phyloP scores from a whole-genome alignment of 2,329 filamentous ascomycete species.

The Pseudogymnoascus sp. region DNA sequence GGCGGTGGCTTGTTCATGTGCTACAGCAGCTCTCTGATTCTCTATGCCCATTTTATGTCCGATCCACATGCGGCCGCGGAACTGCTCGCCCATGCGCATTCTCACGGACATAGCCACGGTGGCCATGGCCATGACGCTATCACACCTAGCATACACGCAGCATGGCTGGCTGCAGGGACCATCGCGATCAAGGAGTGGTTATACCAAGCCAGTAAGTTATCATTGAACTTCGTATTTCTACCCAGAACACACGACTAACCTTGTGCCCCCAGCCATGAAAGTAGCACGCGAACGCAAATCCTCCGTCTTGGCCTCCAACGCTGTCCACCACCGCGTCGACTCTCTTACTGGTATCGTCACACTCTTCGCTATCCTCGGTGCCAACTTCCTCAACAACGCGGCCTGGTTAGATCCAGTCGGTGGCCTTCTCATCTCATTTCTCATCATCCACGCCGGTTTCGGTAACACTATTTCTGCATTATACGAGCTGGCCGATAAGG shows the following conservation, averaged over 20 bases:
- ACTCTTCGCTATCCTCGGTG: slow-evolving; percentile 77
- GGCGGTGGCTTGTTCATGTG: slow-evolving; percentile 90
- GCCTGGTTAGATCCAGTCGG: slow-evolving; percentile 93
- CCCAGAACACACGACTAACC: slow-evolving; percentile 18
- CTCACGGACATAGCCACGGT: slow-evolving; percentile 51
- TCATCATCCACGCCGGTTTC: slow-evolving; percentile 87
- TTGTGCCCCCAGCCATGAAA: slow-evolving; percentile 66
- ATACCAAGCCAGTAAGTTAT: slow-evolving; percentile 79
- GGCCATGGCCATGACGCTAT: slow-evolving; percentile 56
- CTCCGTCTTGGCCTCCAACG: slow-evolving; percentile 90
- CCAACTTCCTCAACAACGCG: slow-evolving; percentile 77
- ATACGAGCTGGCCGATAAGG: slow-evolving; percentile 82
- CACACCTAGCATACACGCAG: slow-evolving; percentile 82
- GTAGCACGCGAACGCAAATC: slow-evolving; percentile 90
- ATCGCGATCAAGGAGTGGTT: slow-evolving; percentile 95
- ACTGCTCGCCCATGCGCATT: slow-evolving; percentile 48
- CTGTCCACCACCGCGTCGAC: slow-evolving; percentile 92
- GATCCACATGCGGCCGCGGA: slow-evolving; percentile 50
- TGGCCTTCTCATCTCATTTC: slow-evolving; percentile 80
- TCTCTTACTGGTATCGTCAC: slow-evolving; percentile 93
- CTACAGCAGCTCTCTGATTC: slow-evolving; percentile 60
- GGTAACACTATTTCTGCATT: slow-evolving; percentile 77
- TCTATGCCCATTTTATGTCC: slow-evolving; percentile 66
- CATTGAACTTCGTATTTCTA: background rate
- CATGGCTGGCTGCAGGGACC: slow-evolving; percentile 85